Evolutionary conservation across 225 moss, liverwort and hornwort genomes (phyloP), one percentile per base, ranked within the genome.

Genomic region (Pleurozium schreberi): DNA sequence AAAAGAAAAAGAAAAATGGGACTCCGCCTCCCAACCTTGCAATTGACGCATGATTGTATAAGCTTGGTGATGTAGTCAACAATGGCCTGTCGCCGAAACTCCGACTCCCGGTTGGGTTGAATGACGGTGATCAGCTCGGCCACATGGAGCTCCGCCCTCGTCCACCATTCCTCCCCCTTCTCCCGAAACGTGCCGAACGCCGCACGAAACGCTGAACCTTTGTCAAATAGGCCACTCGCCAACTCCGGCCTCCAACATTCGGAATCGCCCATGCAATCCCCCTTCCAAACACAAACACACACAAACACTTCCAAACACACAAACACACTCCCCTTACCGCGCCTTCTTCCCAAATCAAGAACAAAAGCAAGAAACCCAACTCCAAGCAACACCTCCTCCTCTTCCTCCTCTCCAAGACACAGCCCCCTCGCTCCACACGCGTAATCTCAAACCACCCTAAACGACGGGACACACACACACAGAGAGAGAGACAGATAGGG

Each of bases 181-280:
- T 84, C 87, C 58, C 86, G 87, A 70, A 92, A 95, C 75, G 90
- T 59, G 30, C 66, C 55, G 57, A 91, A 95, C 58, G 91, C 91
- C 67, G 63, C 88, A 60, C 87, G 83, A 80, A 93, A 97, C 12
- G 91, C 90, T 50, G 87, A 78, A 86, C 95, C 92, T 50, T 93
- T 89, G 38, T 64, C 71, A 69, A 90, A n/a, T 36, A 95, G 92
- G 93, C 96, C 93, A 86, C 92, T 90, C 88, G 92, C 92, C 87
- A 69, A 81, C 94, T 93, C 90, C 86, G 93, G 93, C 92, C 81
- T 50, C 70, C 93, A 66, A 80, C 70, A 92, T 93, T 91, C 93
- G 89, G 93, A 90, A 93, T 95, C 96, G 95, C 95, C 97, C 97
- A 97, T 97, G 81, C 94, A 94, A 94, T 88, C 93, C 85, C 81